phyloP scores from a whole-genome alignment of 2,329 filamentous ascomycete genomes.

The Nothophoma quercina region DNA sequence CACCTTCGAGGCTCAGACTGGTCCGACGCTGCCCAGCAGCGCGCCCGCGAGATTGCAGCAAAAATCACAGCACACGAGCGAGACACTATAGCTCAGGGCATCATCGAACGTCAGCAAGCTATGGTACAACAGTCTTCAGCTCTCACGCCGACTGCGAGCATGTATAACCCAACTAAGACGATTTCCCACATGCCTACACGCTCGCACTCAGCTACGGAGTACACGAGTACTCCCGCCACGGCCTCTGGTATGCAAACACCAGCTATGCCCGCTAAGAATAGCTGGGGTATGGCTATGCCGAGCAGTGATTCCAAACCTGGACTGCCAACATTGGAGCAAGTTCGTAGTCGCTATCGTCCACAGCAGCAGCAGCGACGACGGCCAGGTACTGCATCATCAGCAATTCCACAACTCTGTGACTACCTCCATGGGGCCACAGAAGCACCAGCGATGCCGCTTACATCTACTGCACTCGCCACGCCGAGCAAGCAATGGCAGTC shows the following conservation, averaged over 20 bases:
- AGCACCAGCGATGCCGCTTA: no score
- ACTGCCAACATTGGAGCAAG: background rate
- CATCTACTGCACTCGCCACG: no score
- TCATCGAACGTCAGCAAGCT: background rate
- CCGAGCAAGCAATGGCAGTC: no score
- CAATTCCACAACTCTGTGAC: no score
- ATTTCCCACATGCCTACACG: background rate
- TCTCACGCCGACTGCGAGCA: background rate
- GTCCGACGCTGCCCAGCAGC: background rate
- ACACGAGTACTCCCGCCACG: background rate
- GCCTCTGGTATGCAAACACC: no score
- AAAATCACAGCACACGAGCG: background rate
- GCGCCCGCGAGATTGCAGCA: conserved; percentile 1
- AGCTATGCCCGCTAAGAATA: background rate
- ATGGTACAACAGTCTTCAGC: background rate
- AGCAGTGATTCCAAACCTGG: background rate
- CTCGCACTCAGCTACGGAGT: background rate
- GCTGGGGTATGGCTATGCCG: background rate
- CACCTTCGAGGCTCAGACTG: background rate
- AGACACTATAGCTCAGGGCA: background rate
- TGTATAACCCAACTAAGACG: background rate
- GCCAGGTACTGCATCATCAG: no score
- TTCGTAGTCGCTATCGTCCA: background rate
- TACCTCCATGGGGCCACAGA: no score
- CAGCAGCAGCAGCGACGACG: background rate